A percentile compares a stretch with the other conserved stretches of the same genome.
phyloP scores from a whole-genome alignment of 257 asterid species.

The Osmanthus fragrans region DNA sequence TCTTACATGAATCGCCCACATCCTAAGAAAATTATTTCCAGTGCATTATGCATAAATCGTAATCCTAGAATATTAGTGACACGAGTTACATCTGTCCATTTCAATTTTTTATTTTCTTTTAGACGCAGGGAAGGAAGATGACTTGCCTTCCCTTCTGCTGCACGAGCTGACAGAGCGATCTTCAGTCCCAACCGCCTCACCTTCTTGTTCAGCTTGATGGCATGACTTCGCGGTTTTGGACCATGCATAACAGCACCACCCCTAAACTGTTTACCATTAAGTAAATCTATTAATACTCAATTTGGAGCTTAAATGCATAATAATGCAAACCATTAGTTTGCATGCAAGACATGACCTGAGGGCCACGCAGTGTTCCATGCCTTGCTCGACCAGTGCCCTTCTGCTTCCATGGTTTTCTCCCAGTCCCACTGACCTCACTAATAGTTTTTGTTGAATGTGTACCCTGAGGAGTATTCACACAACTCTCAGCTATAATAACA shows the following conservation, averaged over 20 bases:
- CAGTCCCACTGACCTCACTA: slow-evolving; percentile 97
- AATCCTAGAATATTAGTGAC: not conserved
- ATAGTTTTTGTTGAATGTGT: slow-evolving; percentile 91
- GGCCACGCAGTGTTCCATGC: slow-evolving; percentile 80
- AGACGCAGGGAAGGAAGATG: not conserved
- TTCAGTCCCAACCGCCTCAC: slow-evolving; percentile 88
- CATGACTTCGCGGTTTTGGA: slow-evolving; percentile 97
- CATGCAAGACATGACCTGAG: slow-evolving; percentile 62
- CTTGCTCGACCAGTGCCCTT: slow-evolving; percentile 96
- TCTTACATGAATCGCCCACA: not conserved
- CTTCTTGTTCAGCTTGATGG: slow-evolving; percentile 81
- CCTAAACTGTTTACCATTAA: slow-evolving; percentile 58
- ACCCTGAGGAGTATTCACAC: slow-evolving; percentile 49
- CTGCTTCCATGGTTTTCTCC: slow-evolving; percentile 86
- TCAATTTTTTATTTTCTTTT: not conserved
- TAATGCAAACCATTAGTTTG: not conserved
- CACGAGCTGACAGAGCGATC: slow-evolving; percentile 90
- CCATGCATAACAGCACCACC: slow-evolving; percentile 90
- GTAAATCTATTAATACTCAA: slow-evolving; percentile 11
- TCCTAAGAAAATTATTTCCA: not conserved
- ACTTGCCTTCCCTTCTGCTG: slow-evolving; percentile 98
- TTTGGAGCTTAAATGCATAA: slow-evolving; percentile 8
- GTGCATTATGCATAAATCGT: not conserved
- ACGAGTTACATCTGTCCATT: not conserved
- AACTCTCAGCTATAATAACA: not conserved